These are phyloP conservation scores for Microdochium trichocladiopsis DNA, from an alignment of 2,329 filamentous ascomycete genomes.

Conservation along the genomic window DNA sequence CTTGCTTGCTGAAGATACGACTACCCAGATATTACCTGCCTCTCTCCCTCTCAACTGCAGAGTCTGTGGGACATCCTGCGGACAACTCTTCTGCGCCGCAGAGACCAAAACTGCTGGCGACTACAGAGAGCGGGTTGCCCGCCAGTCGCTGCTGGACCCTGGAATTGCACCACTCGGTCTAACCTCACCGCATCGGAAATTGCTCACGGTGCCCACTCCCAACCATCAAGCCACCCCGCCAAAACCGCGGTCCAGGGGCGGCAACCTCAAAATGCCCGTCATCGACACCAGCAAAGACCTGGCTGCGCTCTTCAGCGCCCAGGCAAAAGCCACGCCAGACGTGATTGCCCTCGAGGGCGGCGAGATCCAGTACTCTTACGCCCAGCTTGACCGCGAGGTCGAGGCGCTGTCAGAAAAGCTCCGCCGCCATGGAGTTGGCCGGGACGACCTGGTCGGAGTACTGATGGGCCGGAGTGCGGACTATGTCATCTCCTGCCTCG, in stretches of 20 bases:
- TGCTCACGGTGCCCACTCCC: not conserved
- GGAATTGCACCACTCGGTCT: not conserved
- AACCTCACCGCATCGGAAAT: not conserved
- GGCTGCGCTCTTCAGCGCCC: slow-evolving; percentile 61
- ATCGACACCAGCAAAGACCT: slow-evolving; percentile 69
- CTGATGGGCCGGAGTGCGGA: slow-evolving; percentile 69
- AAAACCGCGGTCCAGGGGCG: not conserved
- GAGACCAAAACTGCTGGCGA: no score
- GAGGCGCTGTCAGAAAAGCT: slow-evolving; percentile 57
- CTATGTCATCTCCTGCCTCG: slow-evolving; percentile 73
- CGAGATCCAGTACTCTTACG: slow-evolving; percentile 59
- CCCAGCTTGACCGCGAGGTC: slow-evolving; percentile 62
- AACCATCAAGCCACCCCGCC: not conserved
- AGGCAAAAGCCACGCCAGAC: slow-evolving; percentile 62
- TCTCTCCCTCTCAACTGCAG: no score
- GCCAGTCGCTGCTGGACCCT: not conserved
- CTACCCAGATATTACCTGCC: no score
- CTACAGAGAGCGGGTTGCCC: no score
- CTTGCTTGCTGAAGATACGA: no score
- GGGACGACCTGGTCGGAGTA: slow-evolving; percentile 69
- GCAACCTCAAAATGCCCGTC: slow-evolving; percentile 42
- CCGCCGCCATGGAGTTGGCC: slow-evolving; percentile 59
- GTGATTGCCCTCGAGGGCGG: slow-evolving; percentile 68
- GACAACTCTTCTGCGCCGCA: no score
- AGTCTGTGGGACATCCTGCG: no score